Evolutionary conservation across 371 early-diverging fungal genomes (phyloP).

Genomic region (Coemansia sp.): DNA sequence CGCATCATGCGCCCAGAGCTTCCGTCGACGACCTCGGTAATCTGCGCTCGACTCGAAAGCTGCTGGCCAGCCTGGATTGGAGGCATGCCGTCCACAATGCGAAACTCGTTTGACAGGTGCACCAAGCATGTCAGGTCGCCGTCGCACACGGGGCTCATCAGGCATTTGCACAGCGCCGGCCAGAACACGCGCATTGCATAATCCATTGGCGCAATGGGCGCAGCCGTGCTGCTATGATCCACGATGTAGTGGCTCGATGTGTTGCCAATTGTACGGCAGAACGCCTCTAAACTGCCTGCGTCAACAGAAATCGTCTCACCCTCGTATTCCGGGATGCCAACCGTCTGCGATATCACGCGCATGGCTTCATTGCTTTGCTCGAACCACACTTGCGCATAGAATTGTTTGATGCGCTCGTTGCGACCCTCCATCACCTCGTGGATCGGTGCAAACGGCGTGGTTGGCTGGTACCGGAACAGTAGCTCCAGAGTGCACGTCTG

Average conservation of each 20-base stretch:
- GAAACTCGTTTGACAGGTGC: constrained; percentile 90
- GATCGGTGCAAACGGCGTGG: constrained; percentile 79
- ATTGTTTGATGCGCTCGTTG: constrained; percentile 89
- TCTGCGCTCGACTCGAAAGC: constrained; percentile 63
- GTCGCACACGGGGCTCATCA: constrained; percentile 86
- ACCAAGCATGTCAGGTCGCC: constrained; percentile 90
- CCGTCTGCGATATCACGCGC: neutral
- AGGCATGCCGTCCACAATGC: constrained; percentile 68
- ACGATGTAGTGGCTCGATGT: constrained; percentile 77
- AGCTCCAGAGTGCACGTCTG: constrained; percentile 72
- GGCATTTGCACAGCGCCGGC: constrained; percentile 85
- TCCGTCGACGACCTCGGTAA: constrained; percentile 33
- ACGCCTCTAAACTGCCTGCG: constrained; percentile 65
- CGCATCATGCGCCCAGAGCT: constrained; percentile 80
- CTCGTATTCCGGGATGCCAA: constrained; percentile 15
- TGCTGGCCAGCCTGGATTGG: constrained; percentile 71
- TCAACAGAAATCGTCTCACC: constrained; percentile 61
- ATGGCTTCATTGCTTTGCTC: constrained; percentile 43
- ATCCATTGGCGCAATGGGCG: constrained; percentile 83
- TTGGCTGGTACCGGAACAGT: constrained; percentile 77
- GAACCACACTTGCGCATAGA: constrained; percentile 90
- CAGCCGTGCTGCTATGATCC: constrained; percentile 55
- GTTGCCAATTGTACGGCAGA: constrained; percentile 85
- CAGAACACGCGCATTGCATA: constrained; percentile 82
- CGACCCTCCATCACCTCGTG: constrained; percentile 94